These are phyloP conservation scores for Raffaelea ambrosiae DNA, from an alignment of 2,329 filamentous ascomycete genomes.

Conservation along the genomic window DNA sequence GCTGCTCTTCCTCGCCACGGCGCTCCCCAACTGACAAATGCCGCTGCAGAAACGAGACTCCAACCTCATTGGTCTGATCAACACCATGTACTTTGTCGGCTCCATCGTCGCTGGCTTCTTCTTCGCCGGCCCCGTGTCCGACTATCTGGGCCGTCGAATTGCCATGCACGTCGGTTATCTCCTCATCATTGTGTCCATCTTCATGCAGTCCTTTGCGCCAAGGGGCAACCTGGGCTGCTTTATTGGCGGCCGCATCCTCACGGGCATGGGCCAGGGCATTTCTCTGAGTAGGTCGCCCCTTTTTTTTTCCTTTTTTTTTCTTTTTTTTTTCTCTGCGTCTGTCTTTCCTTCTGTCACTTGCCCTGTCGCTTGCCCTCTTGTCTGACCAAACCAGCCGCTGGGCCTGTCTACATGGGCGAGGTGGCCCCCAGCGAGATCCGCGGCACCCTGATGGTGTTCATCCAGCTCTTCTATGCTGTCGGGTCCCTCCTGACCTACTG, in stretches of 20 bases:
- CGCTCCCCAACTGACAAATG: neutral
- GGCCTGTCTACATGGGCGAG: conserved; percentile 64
- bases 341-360: conserved; percentile 4
- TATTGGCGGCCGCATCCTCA: conserved; percentile 59
- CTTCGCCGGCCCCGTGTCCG: conserved; percentile 54
- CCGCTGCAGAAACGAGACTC: conserved; percentile 26
- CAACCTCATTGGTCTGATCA: conserved; percentile 43
- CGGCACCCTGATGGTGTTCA: conserved; percentile 60
- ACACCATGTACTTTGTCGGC: conserved; percentile 63
- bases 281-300: conserved; percentile 26
- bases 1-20: too few relatives aligned
- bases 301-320: neutral
- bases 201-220: conserved; percentile 60
- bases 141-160: conserved; percentile 51
- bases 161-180: conserved; percentile 59
- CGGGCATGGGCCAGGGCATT: conserved; percentile 63
- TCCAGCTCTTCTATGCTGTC: conserved; percentile 60
- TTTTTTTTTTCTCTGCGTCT: neutral
- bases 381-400: conserved; percentile 37
- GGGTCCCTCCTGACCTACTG: conserved; percentile 57
- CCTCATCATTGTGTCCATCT: conserved; percentile 58
- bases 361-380: too few relatives aligned
- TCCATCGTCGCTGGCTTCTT: conserved; percentile 65
- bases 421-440: conserved; percentile 55
- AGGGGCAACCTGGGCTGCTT: conserved; percentile 54